These are phyloP conservation scores for Exserohilum turcica DNA, from an alignment of 2,329 filamentous ascomycete species.

Conservation along the genomic window DNA sequence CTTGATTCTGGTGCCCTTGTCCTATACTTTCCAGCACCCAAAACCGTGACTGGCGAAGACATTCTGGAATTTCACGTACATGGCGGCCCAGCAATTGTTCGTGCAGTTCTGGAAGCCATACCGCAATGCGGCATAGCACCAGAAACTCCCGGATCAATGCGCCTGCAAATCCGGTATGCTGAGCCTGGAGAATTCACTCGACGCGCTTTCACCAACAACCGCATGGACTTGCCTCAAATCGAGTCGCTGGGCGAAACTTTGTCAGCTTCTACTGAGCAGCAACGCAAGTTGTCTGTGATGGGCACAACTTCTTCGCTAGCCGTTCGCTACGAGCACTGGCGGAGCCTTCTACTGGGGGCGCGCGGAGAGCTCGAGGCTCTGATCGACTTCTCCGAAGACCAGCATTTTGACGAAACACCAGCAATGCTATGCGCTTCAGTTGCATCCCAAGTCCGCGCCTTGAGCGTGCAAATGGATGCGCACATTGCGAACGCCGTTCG, in stretches of 20 bases:
- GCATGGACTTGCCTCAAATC: conserved; percentile 84
- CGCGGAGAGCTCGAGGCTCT: conserved; percentile 91
- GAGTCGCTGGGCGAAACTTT: conserved; percentile 67
- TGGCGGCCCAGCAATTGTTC: conserved; percentile 85
- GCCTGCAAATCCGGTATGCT: conserved; percentile 72
- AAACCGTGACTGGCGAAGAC: conserved; percentile 89
- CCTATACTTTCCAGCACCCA: conserved; percentile 79
- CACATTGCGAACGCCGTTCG: conserved; percentile 79
- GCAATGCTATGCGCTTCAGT: conserved; percentile 73
- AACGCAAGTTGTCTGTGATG: conserved; percentile 82
- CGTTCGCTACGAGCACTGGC: conserved; percentile 81
- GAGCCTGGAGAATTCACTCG: conserved; percentile 95
- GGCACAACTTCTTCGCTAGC: conserved; percentile 74
- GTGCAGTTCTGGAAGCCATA: conserved; percentile 81
- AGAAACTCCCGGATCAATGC: conserved; percentile 8
- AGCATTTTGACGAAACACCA: conserved; percentile 92
- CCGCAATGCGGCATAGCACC: conserved; percentile 53
- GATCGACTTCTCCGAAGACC: conserved; percentile 96
- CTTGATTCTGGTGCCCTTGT: conserved; percentile 81
- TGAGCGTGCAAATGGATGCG: conserved; percentile 67
- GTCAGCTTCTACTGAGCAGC: conserved; percentile 81
- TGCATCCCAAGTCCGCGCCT: conserved; percentile 63
- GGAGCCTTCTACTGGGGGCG: conserved; percentile 74
- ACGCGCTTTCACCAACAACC: conserved; percentile 84
- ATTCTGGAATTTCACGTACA: conserved; percentile 94